A percentile compares a stretch with the other conserved stretches of the same genome.
These are phyloP conservation scores for Urtica urens DNA, from an alignment of 306 rosid species.

Conservation along the genomic window DNA sequence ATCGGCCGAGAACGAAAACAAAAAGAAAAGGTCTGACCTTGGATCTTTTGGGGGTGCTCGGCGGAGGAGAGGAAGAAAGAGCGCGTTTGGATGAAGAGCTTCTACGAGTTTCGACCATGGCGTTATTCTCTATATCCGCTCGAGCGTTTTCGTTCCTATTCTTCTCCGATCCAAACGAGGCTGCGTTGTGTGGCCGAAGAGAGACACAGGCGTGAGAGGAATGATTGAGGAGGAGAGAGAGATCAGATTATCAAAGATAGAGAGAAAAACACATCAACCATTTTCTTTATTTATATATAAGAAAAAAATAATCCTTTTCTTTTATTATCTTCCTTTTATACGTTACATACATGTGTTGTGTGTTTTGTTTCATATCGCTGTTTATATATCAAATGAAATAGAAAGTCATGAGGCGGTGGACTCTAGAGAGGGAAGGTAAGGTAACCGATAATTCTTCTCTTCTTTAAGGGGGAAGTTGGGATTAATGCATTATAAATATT, in stretches of 20 bases:
- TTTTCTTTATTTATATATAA: neutral
- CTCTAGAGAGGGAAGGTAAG: too few species aligned
- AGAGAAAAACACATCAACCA: neutral
- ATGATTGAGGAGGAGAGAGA: constrained; percentile 26
- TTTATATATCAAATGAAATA: too few species aligned
- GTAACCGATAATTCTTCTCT: too few species aligned
- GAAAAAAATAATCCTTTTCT: neutral
- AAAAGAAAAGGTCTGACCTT: constrained; percentile 35
- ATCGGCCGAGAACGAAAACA: neutral
- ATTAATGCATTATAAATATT: too few species aligned
- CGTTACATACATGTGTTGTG: neutral
- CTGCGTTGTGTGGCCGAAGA: constrained; percentile 2
- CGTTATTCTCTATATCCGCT: neutral
- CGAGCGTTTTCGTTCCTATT: constrained; percentile 1
- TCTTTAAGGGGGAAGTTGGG: too few species aligned
- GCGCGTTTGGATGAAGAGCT: constrained; percentile 86
- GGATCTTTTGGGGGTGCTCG: constrained; percentile 47
- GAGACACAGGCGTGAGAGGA: constrained; percentile 9
- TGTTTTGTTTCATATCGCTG: neutral
- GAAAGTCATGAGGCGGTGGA: too few species aligned
- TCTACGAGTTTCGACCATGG: constrained; percentile 92
- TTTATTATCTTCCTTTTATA: neutral
- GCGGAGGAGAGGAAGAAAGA: constrained; percentile 52
- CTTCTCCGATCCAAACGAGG: constrained; percentile 39
- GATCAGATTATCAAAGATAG: constrained; percentile 12